These are phyloP conservation scores for Mitragyna speciosa DNA, from an alignment of 257 asterid species.

Conservation along the genomic window DNA sequence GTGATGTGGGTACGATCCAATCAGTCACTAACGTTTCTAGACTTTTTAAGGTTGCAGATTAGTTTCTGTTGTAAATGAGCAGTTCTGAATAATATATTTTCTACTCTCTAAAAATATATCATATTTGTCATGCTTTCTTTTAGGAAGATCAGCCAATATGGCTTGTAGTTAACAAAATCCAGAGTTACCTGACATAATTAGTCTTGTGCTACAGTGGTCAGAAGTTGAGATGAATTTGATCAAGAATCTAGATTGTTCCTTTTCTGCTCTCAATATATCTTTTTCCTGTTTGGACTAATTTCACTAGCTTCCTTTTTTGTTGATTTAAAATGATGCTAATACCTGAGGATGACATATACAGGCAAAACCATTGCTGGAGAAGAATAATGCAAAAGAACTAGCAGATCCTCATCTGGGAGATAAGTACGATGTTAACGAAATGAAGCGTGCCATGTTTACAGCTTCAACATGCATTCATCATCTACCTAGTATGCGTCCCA, in stretches of 20 bases:
- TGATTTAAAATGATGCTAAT: background rate
- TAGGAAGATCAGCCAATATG: background rate
- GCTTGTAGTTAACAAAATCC: background rate
- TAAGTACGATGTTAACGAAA: constrained; percentile 49
- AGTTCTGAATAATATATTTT: background rate
- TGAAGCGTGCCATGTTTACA: constrained; percentile 70
- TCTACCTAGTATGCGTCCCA: constrained; percentile 76
- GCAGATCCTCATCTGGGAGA: constrained; percentile 75
- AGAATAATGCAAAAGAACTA: constrained; percentile 57
- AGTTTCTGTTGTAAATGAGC: background rate
- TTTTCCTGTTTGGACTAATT: background rate
- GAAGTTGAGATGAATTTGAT: background rate
- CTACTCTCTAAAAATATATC: background rate
- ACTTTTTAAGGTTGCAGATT: background rate
- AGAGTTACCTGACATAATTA: background rate
- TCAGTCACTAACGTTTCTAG: no score
- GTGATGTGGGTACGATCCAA: constrained; percentile 81
- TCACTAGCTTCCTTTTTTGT: background rate
- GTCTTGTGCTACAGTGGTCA: background rate
- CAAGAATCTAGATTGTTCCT: background rate
- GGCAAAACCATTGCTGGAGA: constrained; percentile 88
- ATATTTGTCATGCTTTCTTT: background rate
- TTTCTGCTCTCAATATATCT: background rate
- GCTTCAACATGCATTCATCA: constrained; percentile 88
- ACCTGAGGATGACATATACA: constrained; percentile 11